Conservation (phyloP, 169 alveolate species). For the Cryptosporidium sp. region DNA sequence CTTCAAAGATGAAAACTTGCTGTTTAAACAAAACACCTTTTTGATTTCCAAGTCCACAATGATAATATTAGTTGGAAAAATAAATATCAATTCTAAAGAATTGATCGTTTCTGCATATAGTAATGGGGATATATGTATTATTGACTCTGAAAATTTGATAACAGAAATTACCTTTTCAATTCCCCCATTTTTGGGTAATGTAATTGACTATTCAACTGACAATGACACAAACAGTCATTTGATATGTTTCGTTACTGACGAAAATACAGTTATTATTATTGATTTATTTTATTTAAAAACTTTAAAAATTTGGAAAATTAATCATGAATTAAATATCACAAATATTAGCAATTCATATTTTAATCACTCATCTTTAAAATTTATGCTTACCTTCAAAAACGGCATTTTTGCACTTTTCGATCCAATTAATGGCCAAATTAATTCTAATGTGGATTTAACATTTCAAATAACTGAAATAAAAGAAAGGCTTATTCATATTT, state of each 20-base stretch:
- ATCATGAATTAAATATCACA: constrained; percentile 4
- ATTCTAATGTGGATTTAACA: neutral
- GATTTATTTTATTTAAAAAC: constrained; percentile 18
- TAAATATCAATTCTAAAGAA: constrained; percentile 2
- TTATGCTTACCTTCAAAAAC: neutral
- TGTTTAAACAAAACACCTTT: neutral
- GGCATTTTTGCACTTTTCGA: constrained; percentile 22
- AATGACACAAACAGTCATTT: neutral
- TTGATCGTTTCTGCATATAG: constrained; percentile 40
- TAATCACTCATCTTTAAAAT: neutral
- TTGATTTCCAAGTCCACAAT: neutral
- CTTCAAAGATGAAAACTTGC: neutral
- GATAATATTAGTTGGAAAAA: constrained; percentile 9
- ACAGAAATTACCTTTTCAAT: constrained; percentile 4
- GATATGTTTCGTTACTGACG: constrained; percentile 17
- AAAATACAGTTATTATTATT: constrained; percentile 3
- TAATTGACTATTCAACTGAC: constrained; percentile 25
- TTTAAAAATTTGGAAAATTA: constrained; percentile 28
- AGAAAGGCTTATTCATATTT: neutral
- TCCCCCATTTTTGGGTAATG: constrained; percentile 42
- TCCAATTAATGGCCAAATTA: constrained; percentile 26
- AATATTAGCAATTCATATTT: neutral
- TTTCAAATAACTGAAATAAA: constrained; percentile 13
- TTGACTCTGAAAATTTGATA: neutral
- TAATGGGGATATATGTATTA: constrained; percentile 39